phyloP scores from a whole-genome alignment of 1,284 basidiomycete species.

The Ganoderma meredithae region DNA sequence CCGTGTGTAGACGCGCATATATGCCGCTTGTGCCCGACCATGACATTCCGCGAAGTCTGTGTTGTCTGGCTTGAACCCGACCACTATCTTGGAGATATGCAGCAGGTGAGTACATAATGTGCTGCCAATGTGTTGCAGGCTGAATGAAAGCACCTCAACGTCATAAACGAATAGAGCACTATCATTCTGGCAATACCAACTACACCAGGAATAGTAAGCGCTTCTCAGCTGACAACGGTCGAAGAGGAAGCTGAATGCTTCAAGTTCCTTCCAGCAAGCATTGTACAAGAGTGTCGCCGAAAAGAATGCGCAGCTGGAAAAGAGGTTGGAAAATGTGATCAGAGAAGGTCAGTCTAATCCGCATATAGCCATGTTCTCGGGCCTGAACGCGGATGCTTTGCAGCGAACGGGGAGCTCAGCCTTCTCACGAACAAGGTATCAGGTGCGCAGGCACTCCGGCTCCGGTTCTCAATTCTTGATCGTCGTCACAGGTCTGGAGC shows the following conservation, averaged over 20 bases:
- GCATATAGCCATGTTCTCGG: neutral
- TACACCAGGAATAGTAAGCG: conserved; percentile 79
- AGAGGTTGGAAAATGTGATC: conserved; percentile 81
- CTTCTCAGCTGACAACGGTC: neutral
- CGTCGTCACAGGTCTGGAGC: conserved; percentile 64
- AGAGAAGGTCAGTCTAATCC: conserved; percentile 66
- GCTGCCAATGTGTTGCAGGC: neutral
- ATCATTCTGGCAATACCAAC: conserved; percentile 89
- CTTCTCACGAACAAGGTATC: conserved; percentile 70
- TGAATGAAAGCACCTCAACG: conserved; percentile 7
- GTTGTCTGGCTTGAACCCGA: conserved; percentile 77
- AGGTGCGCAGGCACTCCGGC: conserved; percentile 48
- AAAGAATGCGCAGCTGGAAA: conserved; percentile 80
- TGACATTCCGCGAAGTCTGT: conserved; percentile 65
- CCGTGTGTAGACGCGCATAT: conserved; percentile 52
- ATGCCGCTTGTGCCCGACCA: conserved; percentile 13
- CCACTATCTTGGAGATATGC: conserved; percentile 80
- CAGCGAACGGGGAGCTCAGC: conserved; percentile 81
- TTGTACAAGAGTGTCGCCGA: conserved; percentile 81
- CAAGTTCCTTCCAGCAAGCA: conserved; percentile 82
- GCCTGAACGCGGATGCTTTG: neutral
- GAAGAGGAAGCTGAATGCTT: neutral
- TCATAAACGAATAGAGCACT: conserved; percentile 58
- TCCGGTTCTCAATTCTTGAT: neutral
- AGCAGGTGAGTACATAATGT: conserved; percentile 59